Evolutionary conservation across 2,329 filamentous ascomycete genomes (phyloP).

Genomic region (Colletotrichum kahawae): DNA sequence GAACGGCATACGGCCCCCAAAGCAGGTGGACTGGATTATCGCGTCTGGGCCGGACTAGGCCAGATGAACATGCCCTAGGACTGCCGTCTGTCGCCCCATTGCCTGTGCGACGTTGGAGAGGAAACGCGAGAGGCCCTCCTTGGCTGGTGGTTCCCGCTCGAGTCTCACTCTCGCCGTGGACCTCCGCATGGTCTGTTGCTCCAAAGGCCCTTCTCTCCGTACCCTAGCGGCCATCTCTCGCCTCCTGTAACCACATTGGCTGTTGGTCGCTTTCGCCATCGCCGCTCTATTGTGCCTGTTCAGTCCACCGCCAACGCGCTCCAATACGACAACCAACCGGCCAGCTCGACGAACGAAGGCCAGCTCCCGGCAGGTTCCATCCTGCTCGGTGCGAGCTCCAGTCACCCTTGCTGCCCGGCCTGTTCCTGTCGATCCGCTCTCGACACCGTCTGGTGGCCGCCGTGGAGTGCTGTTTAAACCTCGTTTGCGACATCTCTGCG

Average conservation of each 20-base stretch:
- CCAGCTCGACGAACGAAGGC: neutral
- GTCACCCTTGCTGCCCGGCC: neutral
- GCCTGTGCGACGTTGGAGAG: constrained; percentile 22
- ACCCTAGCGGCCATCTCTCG: neutral
- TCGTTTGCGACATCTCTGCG: constrained; percentile 11
- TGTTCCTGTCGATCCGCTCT: constrained; percentile 15
- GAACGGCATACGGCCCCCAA: neutral
- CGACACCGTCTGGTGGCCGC: neutral
- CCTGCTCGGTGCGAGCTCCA: neutral
- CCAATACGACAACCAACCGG: constrained; percentile 13
- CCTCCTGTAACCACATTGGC: neutral
- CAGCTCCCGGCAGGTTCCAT: constrained; percentile 16
- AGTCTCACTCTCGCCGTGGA: neutral
- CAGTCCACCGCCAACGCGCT: neutral
- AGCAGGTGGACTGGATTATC: constrained; percentile 5
- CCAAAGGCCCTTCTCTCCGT: neutral
- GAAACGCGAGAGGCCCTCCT: neutral
- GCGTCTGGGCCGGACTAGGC: constrained; percentile 4
- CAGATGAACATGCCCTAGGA: neutral
- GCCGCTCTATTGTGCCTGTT: neutral
- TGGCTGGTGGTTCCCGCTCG: constrained; percentile 1
- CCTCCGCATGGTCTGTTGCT: neutral
- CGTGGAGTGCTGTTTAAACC: constrained; percentile 15
- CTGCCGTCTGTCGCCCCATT: constrained; percentile 19
- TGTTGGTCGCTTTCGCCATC: constrained; percentile 1